These are phyloP conservation scores for Penicillium parvum DNA, from an alignment of 495 filamentous ascomycete genomes.

Conservation along the genomic window DNA sequence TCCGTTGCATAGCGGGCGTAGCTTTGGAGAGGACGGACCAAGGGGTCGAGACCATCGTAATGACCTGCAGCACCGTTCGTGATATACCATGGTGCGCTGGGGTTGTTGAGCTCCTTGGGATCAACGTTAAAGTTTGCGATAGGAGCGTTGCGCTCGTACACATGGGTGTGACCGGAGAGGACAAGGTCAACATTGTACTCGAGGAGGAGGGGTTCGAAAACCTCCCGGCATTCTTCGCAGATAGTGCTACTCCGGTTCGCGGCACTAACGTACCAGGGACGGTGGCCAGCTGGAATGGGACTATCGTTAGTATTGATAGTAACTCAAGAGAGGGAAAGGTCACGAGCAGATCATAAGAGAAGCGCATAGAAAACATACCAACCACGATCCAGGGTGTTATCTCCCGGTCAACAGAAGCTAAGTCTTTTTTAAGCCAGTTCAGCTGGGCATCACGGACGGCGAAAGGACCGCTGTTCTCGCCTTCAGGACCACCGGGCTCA, in stretches of 20 bases:
- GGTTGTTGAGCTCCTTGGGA: conserved; percentile 8
- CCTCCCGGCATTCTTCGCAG: conserved; percentile 5
- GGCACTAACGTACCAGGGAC: conserved; percentile 9
- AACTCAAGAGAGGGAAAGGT: too few relatives aligned
- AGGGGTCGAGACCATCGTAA: conserved; percentile 8
- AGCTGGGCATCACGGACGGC: conserved; percentile 2
- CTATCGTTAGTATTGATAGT: too few relatives aligned
- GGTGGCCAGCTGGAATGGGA: conserved; percentile 5
- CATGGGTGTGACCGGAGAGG: conserved; percentile 6
- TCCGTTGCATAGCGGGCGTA: conserved; percentile 3
- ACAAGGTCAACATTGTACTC: conserved; percentile 8
- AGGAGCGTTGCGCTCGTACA: conserved; percentile 10
- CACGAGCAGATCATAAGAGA: too few relatives aligned
- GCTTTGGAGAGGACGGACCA: neutral
- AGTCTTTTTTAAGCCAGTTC: conserved; percentile 6
- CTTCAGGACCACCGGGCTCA: conserved; percentile 3
- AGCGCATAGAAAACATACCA: too few relatives aligned
- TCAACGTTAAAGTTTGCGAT: conserved; percentile 3
- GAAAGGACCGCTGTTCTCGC: conserved; percentile 3
- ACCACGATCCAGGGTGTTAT: conserved; percentile 11
- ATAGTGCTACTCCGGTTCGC: conserved; percentile 1
- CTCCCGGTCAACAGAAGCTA: conserved; percentile 1
- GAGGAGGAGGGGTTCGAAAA: conserved; percentile 7
- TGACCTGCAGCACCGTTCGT: conserved; percentile 9
- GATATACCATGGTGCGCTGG: conserved; percentile 9